phyloP scores from a whole-genome alignment of 768 basidiomycete genomes.

The Suillus placidus region DNA sequence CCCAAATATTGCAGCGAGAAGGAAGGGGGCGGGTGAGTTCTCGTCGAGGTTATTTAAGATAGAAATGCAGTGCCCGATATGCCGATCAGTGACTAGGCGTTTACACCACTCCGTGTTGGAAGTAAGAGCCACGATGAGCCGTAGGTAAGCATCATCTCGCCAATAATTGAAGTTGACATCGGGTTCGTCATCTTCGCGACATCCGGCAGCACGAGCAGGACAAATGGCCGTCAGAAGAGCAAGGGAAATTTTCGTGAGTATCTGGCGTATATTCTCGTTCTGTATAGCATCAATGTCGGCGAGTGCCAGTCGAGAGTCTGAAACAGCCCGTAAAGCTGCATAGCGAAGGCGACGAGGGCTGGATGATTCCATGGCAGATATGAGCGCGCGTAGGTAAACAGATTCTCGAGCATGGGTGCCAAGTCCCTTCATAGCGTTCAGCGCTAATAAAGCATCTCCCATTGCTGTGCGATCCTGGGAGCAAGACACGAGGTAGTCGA shows the following conservation, averaged over 20 bases:
- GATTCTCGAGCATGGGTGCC: neutral
- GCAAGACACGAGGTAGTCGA: neutral
- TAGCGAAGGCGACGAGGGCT: slow-evolving; percentile 1
- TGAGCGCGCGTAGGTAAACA: neutral
- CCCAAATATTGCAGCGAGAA: slow-evolving; percentile 5
- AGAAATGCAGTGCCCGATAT: neutral
- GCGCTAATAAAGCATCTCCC: neutral
- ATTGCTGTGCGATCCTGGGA: neutral
- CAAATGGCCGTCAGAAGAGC: neutral
- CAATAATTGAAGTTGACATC: neutral
- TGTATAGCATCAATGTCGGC: neutral
- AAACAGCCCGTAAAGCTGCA: slow-evolving; percentile 6
- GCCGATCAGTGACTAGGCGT: neutral
- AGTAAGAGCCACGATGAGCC: neutral
- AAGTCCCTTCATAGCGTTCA: slow-evolving; percentile 4
- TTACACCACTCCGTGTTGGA: neutral
- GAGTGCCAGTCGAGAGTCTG: neutral
- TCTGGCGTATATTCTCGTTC: neutral
- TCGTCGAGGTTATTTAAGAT: neutral
- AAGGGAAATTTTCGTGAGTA: neutral
- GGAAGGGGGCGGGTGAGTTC: neutral
- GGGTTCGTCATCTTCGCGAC: neutral
- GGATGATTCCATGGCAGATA: slow-evolving; percentile 2
- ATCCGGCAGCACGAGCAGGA: neutral
- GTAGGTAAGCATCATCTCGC: slow-evolving; percentile 1